Base-by-base conservation (phyloP, 2,329 filamentous ascomycete species). In the Aureobasidium mangrovei region DNA sequence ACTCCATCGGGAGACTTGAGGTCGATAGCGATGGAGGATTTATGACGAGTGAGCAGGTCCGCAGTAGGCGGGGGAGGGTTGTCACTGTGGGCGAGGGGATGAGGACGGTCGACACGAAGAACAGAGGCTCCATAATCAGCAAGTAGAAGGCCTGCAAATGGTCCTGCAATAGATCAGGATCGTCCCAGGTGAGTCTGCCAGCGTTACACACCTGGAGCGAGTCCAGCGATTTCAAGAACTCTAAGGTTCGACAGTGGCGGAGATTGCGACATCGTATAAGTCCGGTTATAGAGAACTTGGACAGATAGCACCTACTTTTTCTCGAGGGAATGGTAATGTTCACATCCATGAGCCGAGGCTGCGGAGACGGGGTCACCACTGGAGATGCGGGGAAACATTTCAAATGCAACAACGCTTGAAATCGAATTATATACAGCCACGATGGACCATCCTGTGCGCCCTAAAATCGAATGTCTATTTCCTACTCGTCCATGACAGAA, bases 401-500 rank as follows among this genome's bases (percentile, higher is more conserved):
- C 36, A 28, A 49, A 49, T 40, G 24, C 26, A 46, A 48, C 45
- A 48, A 40, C 36, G 38, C 47, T 51, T 51, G 9, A 27, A 42
- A 51, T 35, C 33, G 35, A 31, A 51, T 51, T 51, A 51, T 51
- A 51, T 51, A 51, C 47, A 51, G 47, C 29, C 47, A 39, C 47
- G 31, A 42, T 31, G 47, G 47, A 51, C 47, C 47, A 42, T 51
- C 26, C 8, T 18, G 28, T 41, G 42, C 47, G 47, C 47, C 47
- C 47, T 27, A 27, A 32, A 49, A 49, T 28, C 46, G 40, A 24
- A 7, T 32, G 46, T 54, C 51, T 46, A 54, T 43, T 12, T 27
- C 38, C 32, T 90, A 98, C 80, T 97, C 91, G 72, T 98, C 93
- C 69, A 88, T 82, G 57, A 98, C 91, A 38, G 90, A 85, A 47